Base-by-base conservation (phyloP, 2,329 filamentous ascomycete genomes). In the Aspergillus sp. region DNA sequence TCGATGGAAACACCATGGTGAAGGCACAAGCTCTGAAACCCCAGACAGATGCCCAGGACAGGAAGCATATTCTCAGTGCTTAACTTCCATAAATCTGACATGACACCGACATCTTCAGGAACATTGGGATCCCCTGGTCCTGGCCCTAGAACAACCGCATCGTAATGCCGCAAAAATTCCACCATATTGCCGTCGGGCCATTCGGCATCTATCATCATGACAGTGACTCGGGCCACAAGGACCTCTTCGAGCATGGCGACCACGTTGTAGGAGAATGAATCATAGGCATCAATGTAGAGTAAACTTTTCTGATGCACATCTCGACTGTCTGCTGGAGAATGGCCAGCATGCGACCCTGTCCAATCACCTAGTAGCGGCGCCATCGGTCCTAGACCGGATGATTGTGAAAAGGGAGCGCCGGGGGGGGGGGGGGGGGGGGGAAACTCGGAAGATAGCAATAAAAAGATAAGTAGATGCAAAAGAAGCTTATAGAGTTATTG, bases 201-300 rank as follows among this genome's bases (percentile, higher is more conserved):
- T 62, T 72, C 64, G 3, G 82, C 82, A 70, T 92, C 91, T 69
- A 96, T 93, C 65, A 86, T 87, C 62, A 96, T 82, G 48, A 91
- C 85, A 50, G 85, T 85, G 38, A 96, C 89, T 17, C 88, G 82
- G 22, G 86, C 90, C 62, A 84, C 79, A 8, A 96, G 83, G 3
- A 87, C 83, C 4, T 89, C 87, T 68, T 90, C 85, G 51, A 98
- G 83, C 38, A 97, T 85, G 6, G 91, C 89, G 57, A 96, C 88
- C 71, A 98, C 95, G 79, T 97, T 98, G 79, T 96, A 93, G 59
- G 93, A 92, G 79, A 97, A 99, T 47, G 93, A 97, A 80, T 99
- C 95, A 78, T 96, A 96, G 64, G 94, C 93, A 76, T 98, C 95
- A 68, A 99, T 84, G 79, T 96, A 97, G 65, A 98, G 86, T 64